Conservation (phyloP, 768 basidiomycete genomes). For the Cantharellus cinnabarinus region DNA sequence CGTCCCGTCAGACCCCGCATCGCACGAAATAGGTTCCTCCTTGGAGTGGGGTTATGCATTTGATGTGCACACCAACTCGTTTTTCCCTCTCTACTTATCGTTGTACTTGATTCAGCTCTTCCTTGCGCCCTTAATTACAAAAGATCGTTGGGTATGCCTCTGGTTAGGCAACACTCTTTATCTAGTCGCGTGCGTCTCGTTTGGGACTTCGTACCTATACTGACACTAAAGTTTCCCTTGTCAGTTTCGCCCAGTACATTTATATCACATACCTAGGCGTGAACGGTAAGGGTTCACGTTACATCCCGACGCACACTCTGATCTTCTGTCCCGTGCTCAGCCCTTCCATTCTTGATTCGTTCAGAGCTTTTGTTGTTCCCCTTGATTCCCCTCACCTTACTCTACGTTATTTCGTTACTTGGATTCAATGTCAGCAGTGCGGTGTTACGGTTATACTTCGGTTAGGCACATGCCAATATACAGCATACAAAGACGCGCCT, state of each 20-base stretch:
- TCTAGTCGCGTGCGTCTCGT: constrained; percentile 50
- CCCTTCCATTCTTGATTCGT: constrained; percentile 84
- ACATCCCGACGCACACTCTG: not conserved
- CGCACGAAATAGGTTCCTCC: constrained; percentile 6
- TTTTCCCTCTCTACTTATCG: constrained; percentile 83
- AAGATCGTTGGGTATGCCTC: constrained; percentile 83
- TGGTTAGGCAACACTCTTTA: constrained; percentile 85
- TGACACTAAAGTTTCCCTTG: not conserved
- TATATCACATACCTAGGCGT: constrained; percentile 82
- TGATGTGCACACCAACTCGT: constrained; percentile 91
- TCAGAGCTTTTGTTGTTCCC: constrained; percentile 83
- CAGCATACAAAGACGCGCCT: constrained; percentile 10
- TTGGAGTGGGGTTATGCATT: constrained; percentile 93
- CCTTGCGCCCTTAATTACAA: constrained; percentile 61
- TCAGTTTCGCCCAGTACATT: constrained; percentile 72
- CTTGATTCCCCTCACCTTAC: constrained; percentile 64
- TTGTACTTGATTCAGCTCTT: constrained; percentile 80
- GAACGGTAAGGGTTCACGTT: constrained; percentile 33
- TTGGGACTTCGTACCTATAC: not conserved
- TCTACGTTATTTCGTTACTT: constrained; percentile 68
- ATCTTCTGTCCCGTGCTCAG: constrained; percentile 19
- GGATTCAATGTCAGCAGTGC: constrained; percentile 81
- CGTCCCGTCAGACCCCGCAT: not conserved
- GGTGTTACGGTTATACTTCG: constrained; percentile 68
- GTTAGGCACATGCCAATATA: constrained; percentile 13